Conservation (phyloP, 495 filamentous ascomycete species). For the Aspergillus affinis region DNA sequence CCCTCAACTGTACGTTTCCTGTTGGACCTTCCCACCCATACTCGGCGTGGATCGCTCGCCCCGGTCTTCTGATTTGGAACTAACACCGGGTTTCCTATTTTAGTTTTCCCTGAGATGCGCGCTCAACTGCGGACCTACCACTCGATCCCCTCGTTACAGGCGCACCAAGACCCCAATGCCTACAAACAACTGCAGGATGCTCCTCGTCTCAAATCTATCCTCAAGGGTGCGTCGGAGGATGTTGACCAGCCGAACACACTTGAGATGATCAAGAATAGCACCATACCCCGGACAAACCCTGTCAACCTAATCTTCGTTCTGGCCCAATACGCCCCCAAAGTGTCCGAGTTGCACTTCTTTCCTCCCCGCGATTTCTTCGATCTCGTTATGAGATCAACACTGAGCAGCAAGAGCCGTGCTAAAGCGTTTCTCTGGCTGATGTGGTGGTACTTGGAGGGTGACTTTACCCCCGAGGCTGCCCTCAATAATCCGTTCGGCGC, state of each 20-base stretch:
- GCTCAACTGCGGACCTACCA: constrained; percentile 97
- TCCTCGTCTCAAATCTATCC: constrained; percentile 90
- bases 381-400: constrained; percentile 83
- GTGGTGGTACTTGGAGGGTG: constrained; percentile 99
- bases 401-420: constrained; percentile 81
- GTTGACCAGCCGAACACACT: constrained; percentile 81
- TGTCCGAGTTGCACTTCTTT: constrained; percentile 91
- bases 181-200: constrained; percentile 99
- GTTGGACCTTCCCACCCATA: not conserved
- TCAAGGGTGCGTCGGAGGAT: constrained; percentile 96
- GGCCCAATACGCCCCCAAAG: constrained; percentile 83
- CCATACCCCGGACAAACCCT: constrained; percentile 85
- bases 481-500: constrained; percentile 86
- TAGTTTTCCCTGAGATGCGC: constrained; percentile 99
- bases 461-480: constrained; percentile 81
- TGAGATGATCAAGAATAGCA: constrained; percentile 69
- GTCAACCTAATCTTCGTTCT: constrained; percentile 97
- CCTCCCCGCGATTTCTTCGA: constrained; percentile 90
- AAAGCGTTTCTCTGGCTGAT: constrained; percentile 95
- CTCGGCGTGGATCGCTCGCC: not conserved
- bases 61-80: not conserved
- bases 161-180: constrained; percentile 88
- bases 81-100: constrained; percentile 32
- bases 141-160: constrained; percentile 93
- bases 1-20: constrained; percentile 77